These are phyloP conservation scores for Sanghuangporus sanghuang DNA, from an alignment of 1,284 basidiomycete species.

Conservation along the genomic window DNA sequence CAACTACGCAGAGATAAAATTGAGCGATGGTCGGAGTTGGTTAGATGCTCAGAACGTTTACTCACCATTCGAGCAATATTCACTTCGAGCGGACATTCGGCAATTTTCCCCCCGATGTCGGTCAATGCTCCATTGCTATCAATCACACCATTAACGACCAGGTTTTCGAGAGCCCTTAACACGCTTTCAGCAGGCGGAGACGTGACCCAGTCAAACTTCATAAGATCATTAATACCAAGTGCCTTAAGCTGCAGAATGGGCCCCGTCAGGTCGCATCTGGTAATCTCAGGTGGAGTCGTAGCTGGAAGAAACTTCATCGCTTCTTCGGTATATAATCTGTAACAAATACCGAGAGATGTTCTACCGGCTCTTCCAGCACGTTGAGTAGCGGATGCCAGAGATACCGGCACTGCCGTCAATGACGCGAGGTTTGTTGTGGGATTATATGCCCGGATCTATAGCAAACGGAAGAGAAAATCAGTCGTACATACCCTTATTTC, in stretches of 20 bases:
- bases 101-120: constrained; percentile 60
- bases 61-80: constrained; percentile 72
- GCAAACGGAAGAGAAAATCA: not conserved
- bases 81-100: constrained; percentile 76
- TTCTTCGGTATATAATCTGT: constrained; percentile 81
- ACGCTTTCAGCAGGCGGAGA: constrained; percentile 86
- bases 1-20: constrained; percentile 44
- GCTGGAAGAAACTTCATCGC: constrained; percentile 53
- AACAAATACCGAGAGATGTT: constrained; percentile 87
- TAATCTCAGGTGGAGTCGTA: constrained; percentile 85
- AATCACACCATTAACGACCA: constrained; percentile 68
- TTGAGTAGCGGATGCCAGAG: constrained; percentile 81
- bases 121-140: constrained; percentile 66
- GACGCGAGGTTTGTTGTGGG: constrained; percentile 80
- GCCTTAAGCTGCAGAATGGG: constrained; percentile 92
- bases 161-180: constrained; percentile 74
- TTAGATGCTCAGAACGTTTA: constrained; percentile 28
- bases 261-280: constrained; percentile 81
- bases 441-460: constrained; percentile 79
- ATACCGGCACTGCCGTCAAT: constrained; percentile 74
- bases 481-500: constrained; percentile 18
- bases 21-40: constrained; percentile 21
- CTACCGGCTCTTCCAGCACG: constrained; percentile 88
- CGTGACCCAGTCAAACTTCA: constrained; percentile 93
- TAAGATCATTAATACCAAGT: constrained; percentile 91